Evolutionary conservation across 208 protist species (phyloP).

Genomic region (Phytomonas sp.): DNA sequence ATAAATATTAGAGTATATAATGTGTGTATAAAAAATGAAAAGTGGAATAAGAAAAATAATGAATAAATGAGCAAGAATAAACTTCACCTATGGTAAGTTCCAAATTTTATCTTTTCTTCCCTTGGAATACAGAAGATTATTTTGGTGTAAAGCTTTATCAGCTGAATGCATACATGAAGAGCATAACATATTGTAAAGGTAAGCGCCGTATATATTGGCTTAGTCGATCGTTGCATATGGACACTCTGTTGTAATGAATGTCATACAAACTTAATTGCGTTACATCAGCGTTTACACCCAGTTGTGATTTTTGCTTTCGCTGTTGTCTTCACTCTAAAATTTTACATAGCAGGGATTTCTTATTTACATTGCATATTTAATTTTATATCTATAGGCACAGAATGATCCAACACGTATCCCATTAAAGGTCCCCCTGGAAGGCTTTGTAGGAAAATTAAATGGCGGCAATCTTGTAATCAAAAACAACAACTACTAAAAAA

Average conservation of each 20-base stretch:
- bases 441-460: background rate
- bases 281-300: background rate
- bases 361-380: background rate
- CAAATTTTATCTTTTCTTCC: background rate
- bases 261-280: background rate
- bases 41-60: conserved; percentile 12
- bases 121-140: background rate
- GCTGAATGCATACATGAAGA: conserved; percentile 5
- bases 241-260: background rate
- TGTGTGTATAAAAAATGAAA: conserved; percentile 11
- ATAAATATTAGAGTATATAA: conserved; percentile 10
- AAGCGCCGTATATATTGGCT: background rate
- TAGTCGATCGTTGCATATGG: background rate
- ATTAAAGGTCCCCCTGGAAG: background rate
- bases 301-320: background rate
- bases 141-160: background rate
- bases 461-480: background rate
- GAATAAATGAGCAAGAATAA: conserved; percentile 10
- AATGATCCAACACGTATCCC: background rate
- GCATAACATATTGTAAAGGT: background rate
- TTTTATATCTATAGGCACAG: background rate
- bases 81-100: background rate
- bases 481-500: background rate
- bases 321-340: background rate
- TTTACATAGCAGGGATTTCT: background rate